phyloP scores from a whole-genome alignment of 106 monocot species.

The Agapanthus africanus region DNA sequence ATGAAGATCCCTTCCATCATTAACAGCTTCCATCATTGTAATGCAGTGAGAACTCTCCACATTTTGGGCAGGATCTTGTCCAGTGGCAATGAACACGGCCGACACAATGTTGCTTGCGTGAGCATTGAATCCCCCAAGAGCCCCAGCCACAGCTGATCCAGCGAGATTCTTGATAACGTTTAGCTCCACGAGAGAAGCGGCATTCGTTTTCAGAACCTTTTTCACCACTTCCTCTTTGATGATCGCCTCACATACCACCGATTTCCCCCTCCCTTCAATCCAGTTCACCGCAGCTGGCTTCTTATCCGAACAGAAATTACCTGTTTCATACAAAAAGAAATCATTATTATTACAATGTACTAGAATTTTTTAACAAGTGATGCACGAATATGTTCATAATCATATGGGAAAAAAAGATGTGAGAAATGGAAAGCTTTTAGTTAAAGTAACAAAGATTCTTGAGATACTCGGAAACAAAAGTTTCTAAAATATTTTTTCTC shows the following conservation, averaged over 20 bases:
- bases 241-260: slow-evolving; percentile 22
- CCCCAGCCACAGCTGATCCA: slow-evolving; percentile 76
- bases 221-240: slow-evolving; percentile 59
- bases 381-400: too few species aligned
- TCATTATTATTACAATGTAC: too few species aligned
- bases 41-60: slow-evolving; percentile 97
- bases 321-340: slow-evolving; percentile 9
- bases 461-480: too few species aligned
- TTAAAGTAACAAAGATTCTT: too few species aligned
- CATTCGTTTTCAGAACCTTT: slow-evolving; percentile 72
- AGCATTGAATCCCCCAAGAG: slow-evolving; percentile 88
- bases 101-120: slow-evolving; percentile 87
- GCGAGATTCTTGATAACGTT: slow-evolving; percentile 82
- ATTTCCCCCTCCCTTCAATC: slow-evolving; percentile 17
- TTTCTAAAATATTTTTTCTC: too few species aligned
- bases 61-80: slow-evolving; percentile 96
- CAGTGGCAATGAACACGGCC: slow-evolving; percentile 79
- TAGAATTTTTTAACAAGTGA: too few species aligned
- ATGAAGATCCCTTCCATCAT: slow-evolving; percentile 86
- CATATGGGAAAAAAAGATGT: too few species aligned
- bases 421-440: too few species aligned
- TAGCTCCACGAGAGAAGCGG: slow-evolving; percentile 61
- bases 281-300: slow-evolving; percentile 20
- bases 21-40: slow-evolving; percentile 86
- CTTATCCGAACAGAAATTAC: slow-evolving; percentile 19